phyloP scores from a whole-genome alignment of 1,284 basidiomycete genomes.

The Sporisorium scitamineum region DNA sequence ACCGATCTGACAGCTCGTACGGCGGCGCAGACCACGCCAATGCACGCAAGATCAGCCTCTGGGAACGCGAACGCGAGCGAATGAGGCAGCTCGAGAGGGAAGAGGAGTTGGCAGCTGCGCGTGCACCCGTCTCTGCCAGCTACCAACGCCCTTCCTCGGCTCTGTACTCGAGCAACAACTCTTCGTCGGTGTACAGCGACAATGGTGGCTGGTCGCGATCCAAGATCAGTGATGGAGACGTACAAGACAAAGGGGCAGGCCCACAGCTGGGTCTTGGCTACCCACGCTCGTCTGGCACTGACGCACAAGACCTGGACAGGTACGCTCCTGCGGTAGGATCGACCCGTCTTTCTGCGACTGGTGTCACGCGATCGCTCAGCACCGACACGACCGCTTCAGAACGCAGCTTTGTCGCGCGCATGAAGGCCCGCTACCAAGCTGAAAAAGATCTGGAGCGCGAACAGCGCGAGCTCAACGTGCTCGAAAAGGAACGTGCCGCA shows the following conservation, averaged over 20 bases:
- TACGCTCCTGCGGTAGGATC: constrained; percentile 57
- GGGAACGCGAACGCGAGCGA: constrained; percentile 56
- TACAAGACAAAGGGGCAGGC: constrained; percentile 11
- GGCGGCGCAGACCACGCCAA: constrained; percentile 14
- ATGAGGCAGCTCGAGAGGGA: constrained; percentile 49
- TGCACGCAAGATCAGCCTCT: constrained; percentile 45
- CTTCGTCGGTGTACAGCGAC: constrained; percentile 20
- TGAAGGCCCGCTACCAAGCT: constrained; percentile 64
- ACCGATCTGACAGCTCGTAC: constrained; percentile 24
- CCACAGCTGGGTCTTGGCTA: constrained; percentile 35
- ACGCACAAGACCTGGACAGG: constrained; percentile 37
- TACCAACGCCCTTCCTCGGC: constrained; percentile 23
- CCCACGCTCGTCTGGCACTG: constrained; percentile 17
- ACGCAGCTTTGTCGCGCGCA: constrained; percentile 64
- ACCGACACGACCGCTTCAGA: constrained; percentile 62
- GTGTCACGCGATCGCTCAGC: constrained; percentile 57
- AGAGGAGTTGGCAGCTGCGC: constrained; percentile 30
- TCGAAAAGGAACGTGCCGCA: constrained; percentile 41
- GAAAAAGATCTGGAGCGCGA: constrained; percentile 56
- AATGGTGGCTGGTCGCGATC: constrained; percentile 16
- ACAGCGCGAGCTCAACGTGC: constrained; percentile 43
- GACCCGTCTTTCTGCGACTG: constrained; percentile 44
- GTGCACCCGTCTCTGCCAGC: constrained; percentile 12
- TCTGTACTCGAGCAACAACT: constrained; percentile 14
- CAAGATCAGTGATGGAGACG: constrained; percentile 20